Conservation (phyloP, 495 filamentous ascomycete species). For the Daldinia childiae region DNA sequence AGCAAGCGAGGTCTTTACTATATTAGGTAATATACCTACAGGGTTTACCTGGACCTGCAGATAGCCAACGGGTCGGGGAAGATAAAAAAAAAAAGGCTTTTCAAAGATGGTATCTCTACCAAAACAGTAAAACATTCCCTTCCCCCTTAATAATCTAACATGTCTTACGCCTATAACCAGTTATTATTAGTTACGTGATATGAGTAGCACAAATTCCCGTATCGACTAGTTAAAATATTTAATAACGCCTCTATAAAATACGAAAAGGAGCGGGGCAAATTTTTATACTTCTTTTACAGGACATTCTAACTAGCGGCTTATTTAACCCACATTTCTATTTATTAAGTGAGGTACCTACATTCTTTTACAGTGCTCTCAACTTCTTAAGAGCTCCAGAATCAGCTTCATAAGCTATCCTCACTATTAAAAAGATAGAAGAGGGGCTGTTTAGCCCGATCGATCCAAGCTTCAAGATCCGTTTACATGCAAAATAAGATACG, state of each 20-base stretch:
- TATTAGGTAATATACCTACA: not conserved
- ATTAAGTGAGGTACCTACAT: too few relatives aligned
- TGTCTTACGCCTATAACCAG: not conserved
- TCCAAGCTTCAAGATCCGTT: not conserved
- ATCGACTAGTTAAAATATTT: not conserved
- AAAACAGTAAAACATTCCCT: not conserved
- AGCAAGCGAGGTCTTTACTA: not conserved
- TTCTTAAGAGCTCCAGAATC: not conserved
- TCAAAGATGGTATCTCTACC: not conserved
- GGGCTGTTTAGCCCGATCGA: not conserved
- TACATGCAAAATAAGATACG: not conserved
- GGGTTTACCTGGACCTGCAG: not conserved
- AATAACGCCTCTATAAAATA: not conserved
- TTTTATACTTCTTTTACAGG: not conserved
- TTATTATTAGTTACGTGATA: not conserved
- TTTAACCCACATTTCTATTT: not conserved
- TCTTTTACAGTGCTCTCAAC: too few relatives aligned
- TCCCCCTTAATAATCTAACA: not conserved
- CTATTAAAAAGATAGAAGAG: not conserved
- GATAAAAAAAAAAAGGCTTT: not conserved
- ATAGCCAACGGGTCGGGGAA: not conserved
- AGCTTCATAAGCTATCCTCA: not conserved
- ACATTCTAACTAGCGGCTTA: not conserved
- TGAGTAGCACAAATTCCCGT: not conserved
- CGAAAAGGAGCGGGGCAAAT: slow-evolving; percentile 3